phyloP scores from a whole-genome alignment of 306 rosid species.

The Vicia faba region DNA sequence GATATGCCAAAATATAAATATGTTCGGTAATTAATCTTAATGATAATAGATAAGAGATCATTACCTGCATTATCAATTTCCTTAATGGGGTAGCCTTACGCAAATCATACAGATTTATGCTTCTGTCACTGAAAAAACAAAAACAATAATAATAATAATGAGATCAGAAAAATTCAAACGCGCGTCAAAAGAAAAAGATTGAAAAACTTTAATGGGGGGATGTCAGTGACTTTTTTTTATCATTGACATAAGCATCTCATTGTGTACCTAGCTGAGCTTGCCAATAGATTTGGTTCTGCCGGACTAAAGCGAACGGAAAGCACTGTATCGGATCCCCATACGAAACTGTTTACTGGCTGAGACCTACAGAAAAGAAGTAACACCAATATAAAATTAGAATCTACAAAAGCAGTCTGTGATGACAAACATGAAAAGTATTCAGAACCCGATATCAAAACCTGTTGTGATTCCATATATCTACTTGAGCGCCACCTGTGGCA shows the following conservation, averaged over 20 bases:
- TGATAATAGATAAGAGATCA: conserved; percentile 22
- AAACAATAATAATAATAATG: background rate
- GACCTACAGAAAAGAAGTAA: conserved; percentile 53
- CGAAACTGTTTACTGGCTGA: conserved; percentile 70
- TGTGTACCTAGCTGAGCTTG: conserved; percentile 74
- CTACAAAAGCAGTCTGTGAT: conserved; percentile 23
- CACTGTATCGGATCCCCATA: conserved; percentile 79
- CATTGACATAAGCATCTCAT: background rate
- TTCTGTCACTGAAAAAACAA: conserved; percentile 67
- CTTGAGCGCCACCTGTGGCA: conserved; percentile 94
- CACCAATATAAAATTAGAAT: conserved; percentile 7
- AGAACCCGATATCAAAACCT: conserved; percentile 53
- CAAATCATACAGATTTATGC: conserved; percentile 81
- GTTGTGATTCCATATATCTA: conserved; percentile 89
- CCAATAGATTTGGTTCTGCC: conserved; percentile 74
- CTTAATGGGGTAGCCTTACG: conserved; percentile 70
- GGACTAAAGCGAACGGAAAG: conserved; percentile 86
- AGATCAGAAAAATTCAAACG: background rate
- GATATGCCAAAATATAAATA: conserved; percentile 27
- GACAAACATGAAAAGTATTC: conserved; percentile 11
- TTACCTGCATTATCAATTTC: conserved; percentile 80
- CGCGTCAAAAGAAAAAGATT: background rate
- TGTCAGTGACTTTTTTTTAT: background rate
- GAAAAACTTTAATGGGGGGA: background rate
- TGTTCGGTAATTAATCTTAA: conserved; percentile 1